These are phyloP conservation scores for Leishmania guyanensis DNA, from an alignment of 208 protist species.

Conservation along the genomic window DNA sequence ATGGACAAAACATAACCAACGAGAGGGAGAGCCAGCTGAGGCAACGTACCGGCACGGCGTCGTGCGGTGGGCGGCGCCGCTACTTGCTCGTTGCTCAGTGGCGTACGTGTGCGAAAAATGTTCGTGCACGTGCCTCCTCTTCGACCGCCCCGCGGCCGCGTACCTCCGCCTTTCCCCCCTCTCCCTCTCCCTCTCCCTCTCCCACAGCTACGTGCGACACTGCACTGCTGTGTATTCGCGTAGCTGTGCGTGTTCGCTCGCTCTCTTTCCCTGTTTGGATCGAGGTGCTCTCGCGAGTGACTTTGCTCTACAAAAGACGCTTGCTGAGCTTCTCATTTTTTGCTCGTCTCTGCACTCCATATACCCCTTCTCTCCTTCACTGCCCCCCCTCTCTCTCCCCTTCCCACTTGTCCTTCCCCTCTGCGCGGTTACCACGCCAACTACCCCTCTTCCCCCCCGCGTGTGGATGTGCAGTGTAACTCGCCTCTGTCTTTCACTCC, in stretches of 20 bases:
- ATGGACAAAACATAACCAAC: neutral
- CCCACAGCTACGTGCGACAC: neutral
- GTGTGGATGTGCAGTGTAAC: neutral
- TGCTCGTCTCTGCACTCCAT: neutral
- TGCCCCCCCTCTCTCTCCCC: neutral
- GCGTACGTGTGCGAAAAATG: neutral
- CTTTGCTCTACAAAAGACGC: neutral
- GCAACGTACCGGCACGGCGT: neutral
- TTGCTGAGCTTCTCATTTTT: too few relatives aligned
- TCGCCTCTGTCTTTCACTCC: neutral
- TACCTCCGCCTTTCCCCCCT: neutral
- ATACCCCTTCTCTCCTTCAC: neutral
- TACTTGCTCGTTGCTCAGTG: neutral
- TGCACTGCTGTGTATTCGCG: neutral
- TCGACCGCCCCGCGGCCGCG: neutral
- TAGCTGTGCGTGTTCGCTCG: neutral
- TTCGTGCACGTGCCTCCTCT: neutral
- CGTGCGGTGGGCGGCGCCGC: neutral
- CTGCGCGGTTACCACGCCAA: neutral
- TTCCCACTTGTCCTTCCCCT: neutral
- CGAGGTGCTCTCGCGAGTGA: neutral
- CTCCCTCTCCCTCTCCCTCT: too few relatives aligned
- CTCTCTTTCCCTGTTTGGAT: neutral
- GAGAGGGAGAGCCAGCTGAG: too few relatives aligned
- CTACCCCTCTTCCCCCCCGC: neutral